Percentiles rank a stretch among this genome's conserved stretches.
Evolutionary conservation across 2,329 filamentous ascomycete species (phyloP).

Genomic region (Penicillium rolfsii): DNA sequence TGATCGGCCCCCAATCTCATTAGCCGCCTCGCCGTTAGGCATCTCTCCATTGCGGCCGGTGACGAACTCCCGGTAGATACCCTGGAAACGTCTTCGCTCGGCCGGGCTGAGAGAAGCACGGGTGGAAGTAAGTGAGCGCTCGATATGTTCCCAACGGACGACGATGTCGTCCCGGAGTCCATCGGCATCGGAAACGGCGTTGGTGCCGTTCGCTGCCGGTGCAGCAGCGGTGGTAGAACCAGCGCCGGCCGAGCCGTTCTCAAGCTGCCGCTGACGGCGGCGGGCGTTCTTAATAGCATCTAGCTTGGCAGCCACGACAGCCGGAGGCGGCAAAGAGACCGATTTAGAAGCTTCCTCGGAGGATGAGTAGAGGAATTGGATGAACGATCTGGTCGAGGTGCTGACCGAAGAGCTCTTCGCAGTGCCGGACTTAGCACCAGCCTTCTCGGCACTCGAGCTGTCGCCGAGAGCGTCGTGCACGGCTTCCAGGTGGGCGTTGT

Average conservation of each 20-base stretch:
- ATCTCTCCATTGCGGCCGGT: slow-evolving; percentile 92
- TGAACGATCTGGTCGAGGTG: slow-evolving; percentile 57
- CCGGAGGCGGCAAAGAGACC: slow-evolving; percentile 72
- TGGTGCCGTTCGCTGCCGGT: slow-evolving; percentile 29
- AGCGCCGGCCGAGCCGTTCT: slow-evolving; percentile 37
- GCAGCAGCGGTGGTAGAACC: slow-evolving; percentile 13
- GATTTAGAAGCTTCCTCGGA: slow-evolving; percentile 56
- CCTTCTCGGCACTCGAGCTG: slow-evolving; percentile 46
- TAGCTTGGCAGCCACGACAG: slow-evolving; percentile 78
- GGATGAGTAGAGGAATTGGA: slow-evolving; percentile 80
- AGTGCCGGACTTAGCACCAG: slow-evolving; percentile 33
- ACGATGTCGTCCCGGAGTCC: slow-evolving; percentile 67
- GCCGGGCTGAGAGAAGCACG: slow-evolving; percentile 79
- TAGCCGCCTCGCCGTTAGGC: slow-evolving; percentile 87
- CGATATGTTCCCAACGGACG: slow-evolving; percentile 81
- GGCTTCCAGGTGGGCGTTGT: slow-evolving; percentile 94
- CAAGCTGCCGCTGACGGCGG: slow-evolving; percentile 62
- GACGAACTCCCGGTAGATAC: slow-evolving; percentile 92
- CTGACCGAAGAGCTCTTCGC: slow-evolving; percentile 35
- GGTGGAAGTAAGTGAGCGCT: slow-evolving; percentile 74
- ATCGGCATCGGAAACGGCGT: slow-evolving; percentile 33
- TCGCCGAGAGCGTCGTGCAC: slow-evolving; percentile 88
- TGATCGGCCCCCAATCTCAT: slow-evolving; percentile 87
- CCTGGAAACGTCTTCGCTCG: slow-evolving; percentile 72
- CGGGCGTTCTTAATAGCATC: slow-evolving; percentile 74